Percentiles rank a stretch among this genome's conserved stretches.
Evolutionary conservation across 2,329 filamentous ascomycete genomes (phyloP).

Genomic region (Aspergillus carbonarius): DNA sequence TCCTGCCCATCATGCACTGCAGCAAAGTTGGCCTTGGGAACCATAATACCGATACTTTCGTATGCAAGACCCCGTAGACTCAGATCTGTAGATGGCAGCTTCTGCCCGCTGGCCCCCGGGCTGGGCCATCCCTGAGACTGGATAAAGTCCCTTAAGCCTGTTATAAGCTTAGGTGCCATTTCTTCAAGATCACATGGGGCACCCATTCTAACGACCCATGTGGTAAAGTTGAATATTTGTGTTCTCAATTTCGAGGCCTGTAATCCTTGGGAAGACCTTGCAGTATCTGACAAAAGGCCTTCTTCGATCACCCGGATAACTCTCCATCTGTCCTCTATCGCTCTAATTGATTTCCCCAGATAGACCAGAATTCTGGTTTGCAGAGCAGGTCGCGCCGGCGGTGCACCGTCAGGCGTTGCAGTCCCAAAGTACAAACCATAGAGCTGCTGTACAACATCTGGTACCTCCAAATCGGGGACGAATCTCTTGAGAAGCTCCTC

Average conservation of each 20-base stretch:
- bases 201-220: slow-evolving; percentile 79
- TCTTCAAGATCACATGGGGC: slow-evolving; percentile 58
- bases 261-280: slow-evolving; percentile 56
- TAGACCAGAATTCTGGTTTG: slow-evolving; percentile 74
- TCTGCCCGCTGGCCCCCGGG: slow-evolving; percentile 53
- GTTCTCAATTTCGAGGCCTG: slow-evolving; percentile 78
- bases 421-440: slow-evolving; percentile 73
- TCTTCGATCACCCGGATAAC: slow-evolving; percentile 69
- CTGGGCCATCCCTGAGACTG: slow-evolving; percentile 79
- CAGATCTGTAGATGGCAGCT: slow-evolving; percentile 59
- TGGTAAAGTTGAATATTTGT: slow-evolving; percentile 81
- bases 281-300: slow-evolving; percentile 54
- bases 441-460: slow-evolving; percentile 61
- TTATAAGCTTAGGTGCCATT: slow-evolving; percentile 68
- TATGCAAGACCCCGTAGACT: slow-evolving; percentile 77
- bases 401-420: slow-evolving; percentile 40
- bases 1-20: slow-evolving; percentile 26
- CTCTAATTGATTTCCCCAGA: slow-evolving; percentile 72
- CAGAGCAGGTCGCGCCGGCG: slow-evolving; percentile 63
- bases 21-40: slow-evolving; percentile 49
- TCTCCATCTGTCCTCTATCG: slow-evolving; percentile 66
- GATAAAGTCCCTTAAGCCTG: slow-evolving; percentile 70
- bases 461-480: slow-evolving; percentile 66
- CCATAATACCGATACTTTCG: slow-evolving; percentile 83
- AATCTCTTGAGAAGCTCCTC: slow-evolving; percentile 86